A percentile compares a stretch with the other conserved stretches of the same genome.
Evolutionary conservation across 176 grass and related monocot genomes (phyloP).

Genomic region (bread wheat (Triticum aestivum)): IWGSC_CS_RefSeq_v2.1 NC_057802.1:492704522-492705021

Average conservation of each 20-base stretch:
- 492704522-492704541: neutral
- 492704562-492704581: neutral
- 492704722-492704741: neutral
- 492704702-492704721: neutral
- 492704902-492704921: constrained; percentile 2
- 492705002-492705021: neutral
- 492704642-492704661: constrained; percentile 6
- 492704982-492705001: neutral
- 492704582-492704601: neutral
- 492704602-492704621: neutral
- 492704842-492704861: neutral
- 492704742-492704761: neutral
- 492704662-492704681: neutral
- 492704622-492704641: neutral
- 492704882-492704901: constrained; percentile 23
- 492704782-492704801: neutral
- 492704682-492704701: neutral
- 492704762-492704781: neutral
- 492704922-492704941: neutral
- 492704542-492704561: neutral
- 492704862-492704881: constrained; percentile 8
- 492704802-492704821: neutral
- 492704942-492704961: neutral
- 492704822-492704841: constrained; percentile 3
- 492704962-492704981: neutral